Base-by-base conservation (phyloP, 495 filamentous ascomycete species). In the Penicillium antarcticum region DNA sequence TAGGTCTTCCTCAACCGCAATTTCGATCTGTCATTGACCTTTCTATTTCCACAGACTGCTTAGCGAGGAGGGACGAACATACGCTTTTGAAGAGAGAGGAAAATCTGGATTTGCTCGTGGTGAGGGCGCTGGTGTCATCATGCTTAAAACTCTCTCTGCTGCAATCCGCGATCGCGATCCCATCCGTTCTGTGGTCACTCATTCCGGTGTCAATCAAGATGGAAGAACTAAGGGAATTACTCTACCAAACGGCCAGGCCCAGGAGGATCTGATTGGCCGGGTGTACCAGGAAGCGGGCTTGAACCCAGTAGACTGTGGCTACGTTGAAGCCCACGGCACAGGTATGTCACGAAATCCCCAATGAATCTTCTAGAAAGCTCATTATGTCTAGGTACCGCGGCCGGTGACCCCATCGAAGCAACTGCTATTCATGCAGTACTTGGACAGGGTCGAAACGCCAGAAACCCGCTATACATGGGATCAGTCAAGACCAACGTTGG, bases 341-440 rank as follows among this genome's bases (percentile, higher is more conserved):
- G 83, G 83, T 16, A 85, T 81, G 26, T 29, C 5, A 29, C 21
- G 4, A 29, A 29, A 29, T 7, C 26, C 26, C 7, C 2, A 29
- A 6, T 8, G 26, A 29, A 23, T 4, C 4, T 5, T 5, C 26
- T 8, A 8, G 26, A 8, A 29, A 29, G 26, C 26, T 29, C 5
- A 29, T 23, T 8, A 8, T 9, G 26, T 29, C 26, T 29, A 29
- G 26, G 26, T 29, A 29, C 26, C 26, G 26, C 26, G 40, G 78
- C 67, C 4, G 82, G 81, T 11, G 79, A 81, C 48, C 77, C 75
- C 0, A 65, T 65, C 41, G 77, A 81, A 56, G 68, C 67, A 12
- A 24, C 53, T 9, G 71, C 75, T 1, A 69, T 77, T 7, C 61
- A 72, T 19, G 47, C 68, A 16, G 77, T 76, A 4, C 77, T 84